Evolutionary conservation across 257 asterid species (phyloP).

Genomic region (Hygrophila difformis): DNA sequence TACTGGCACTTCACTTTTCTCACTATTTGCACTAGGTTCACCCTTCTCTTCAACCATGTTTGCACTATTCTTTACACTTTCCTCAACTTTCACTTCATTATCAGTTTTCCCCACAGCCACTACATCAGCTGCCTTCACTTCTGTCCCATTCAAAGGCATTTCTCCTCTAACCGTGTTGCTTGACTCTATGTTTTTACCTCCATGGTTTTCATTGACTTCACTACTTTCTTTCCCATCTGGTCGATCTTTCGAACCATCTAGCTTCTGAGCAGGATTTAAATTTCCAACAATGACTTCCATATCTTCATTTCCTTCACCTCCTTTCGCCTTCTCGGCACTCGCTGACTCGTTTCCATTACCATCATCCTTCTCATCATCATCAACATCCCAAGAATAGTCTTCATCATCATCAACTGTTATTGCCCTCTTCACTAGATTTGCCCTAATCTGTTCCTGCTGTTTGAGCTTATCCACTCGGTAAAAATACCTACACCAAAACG

Average conservation of each 20-base stretch:
- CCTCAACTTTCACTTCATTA: constrained; percentile 16
- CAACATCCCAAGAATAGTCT: constrained; percentile 85
- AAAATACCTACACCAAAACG: constrained; percentile 72
- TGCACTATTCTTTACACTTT: constrained; percentile 13
- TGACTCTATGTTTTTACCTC: constrained; percentile 13
- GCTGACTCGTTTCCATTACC: constrained; percentile 3
- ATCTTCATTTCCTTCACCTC: constrained; percentile 14
- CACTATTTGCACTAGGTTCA: constrained; percentile 18
- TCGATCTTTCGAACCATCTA: constrained; percentile 10
- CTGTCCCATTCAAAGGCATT: constrained; percentile 27
- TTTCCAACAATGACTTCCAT: constrained; percentile 15
- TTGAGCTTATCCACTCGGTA: constrained; percentile 68
- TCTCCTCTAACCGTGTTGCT: constrained; percentile 12
- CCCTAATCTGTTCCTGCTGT: constrained; percentile 77
- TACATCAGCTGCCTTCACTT: constrained; percentile 18
- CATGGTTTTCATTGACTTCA: constrained; percentile 19
- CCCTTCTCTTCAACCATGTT: constrained; percentile 6
- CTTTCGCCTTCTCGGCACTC: constrained; percentile 17
- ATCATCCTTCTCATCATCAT: constrained; percentile 48
- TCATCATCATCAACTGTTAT: constrained; percentile 60
- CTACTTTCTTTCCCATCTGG: constrained; percentile 15
- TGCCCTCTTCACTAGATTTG: constrained; percentile 66
- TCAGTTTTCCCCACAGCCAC: constrained; percentile 15
- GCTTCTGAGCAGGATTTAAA: constrained; percentile 13
- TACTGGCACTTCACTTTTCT: too few relatives aligned